Evolutionary conservation across 345 rosid species (phyloP), one percentile per base, ranked within the genome.

Genomic region (Hypericum androsaemum): DNA sequence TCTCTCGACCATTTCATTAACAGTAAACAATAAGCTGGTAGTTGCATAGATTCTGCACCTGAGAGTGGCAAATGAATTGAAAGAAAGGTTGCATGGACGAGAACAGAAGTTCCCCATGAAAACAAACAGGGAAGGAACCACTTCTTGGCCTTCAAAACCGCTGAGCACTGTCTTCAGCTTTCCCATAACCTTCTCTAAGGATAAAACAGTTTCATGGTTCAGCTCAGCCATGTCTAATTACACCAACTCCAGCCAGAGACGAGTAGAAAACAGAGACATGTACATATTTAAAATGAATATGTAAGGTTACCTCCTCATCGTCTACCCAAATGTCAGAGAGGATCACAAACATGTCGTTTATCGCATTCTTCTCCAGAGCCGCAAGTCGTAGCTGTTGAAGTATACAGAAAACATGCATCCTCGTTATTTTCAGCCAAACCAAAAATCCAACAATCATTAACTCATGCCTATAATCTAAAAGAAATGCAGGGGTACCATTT

Each of bases 301-400:
- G 16, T 37, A 43, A 63, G 60, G n/a, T 70, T 59, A 88, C 96
- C 95, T 88, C 86, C 63, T 85, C 88, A 51, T 75, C 73, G 57
- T 92, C 98, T 58, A 88, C 63, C 90, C 97, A 83, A 64, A 92
- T 74, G 69, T 92, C 97, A 56, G 94, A 92, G 52, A 92, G 68
- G 57, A 92, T 28, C n/a, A n/a, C n/a, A n/a, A n/a, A n/a, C n/a
- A n/a, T n/a, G n/a, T n/a, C n/a, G n/a, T n/a, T n/a, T n/a, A 71
- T 81, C 54, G 89, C 86, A 64, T 68, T 60, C 59, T 66, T 78
- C 73, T 85, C 98, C 52, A 83, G 52, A 49, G 81, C 83, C 43
- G 66, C 71, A 45, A 81, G 76, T 66, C 70, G 74, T 58, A 78
- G 78, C 96, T 85, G 77, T 70, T 15, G 41, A 62, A 7, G 4